Conservation (phyloP, 1,284 basidiomycete genomes). For the Ustilago hordei region DNA sequence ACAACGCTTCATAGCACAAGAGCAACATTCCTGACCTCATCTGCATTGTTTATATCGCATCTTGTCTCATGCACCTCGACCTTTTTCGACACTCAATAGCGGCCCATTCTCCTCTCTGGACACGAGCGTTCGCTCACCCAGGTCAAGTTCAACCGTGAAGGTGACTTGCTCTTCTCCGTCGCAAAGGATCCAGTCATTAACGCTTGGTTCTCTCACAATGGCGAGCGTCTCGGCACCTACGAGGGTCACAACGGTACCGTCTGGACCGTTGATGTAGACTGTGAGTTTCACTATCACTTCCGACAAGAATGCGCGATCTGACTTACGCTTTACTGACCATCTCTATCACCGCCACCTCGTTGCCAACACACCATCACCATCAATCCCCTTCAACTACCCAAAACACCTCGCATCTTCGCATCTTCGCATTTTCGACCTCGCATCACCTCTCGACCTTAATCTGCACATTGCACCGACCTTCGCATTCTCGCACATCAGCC, state of each 20-base stretch:
- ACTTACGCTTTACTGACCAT: not conserved
- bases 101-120: constrained; percentile 74
- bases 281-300: constrained; percentile 6
- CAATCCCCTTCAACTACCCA: not conserved
- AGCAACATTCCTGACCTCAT: not conserved
- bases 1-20: not conserved
- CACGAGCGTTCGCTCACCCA: constrained; percentile 96
- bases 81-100: constrained; percentile 23
- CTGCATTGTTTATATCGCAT: not conserved
- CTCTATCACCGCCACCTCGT: not conserved
- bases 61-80: not conserved
- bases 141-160: constrained; percentile 84
- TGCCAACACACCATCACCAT: not conserved
- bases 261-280: constrained; percentile 95
- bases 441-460: not conserved
- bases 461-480: not conserved
- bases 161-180: constrained; percentile 93
- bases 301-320: not conserved
- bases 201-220: constrained; percentile 98
- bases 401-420: not conserved
- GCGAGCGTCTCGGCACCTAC: constrained; percentile 95
- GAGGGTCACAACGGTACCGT: constrained; percentile 95
- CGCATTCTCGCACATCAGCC: constrained; percentile 72
- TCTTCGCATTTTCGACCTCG: not conserved
- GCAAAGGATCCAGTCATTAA: constrained; percentile 97